These are phyloP conservation scores for Fusarium fujikuroi DNA, from an alignment of 2,329 filamentous ascomycete species.

Conservation along the genomic window DNA sequence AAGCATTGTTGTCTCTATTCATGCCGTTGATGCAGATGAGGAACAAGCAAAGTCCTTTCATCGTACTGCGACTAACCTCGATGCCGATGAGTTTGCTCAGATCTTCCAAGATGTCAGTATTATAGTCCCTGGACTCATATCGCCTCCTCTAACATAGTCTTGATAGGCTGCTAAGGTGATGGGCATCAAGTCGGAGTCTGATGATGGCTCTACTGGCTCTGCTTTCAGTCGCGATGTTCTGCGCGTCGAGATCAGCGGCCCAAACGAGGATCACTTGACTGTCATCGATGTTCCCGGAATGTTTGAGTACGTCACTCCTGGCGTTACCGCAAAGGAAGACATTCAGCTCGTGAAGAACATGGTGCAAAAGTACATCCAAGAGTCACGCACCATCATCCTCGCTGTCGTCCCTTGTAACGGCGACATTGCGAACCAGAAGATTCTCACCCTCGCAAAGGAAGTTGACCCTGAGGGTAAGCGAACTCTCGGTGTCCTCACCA, in stretches of 20 bases:
- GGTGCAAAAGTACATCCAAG: conserved; percentile 59
- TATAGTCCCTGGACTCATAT: accelerated
- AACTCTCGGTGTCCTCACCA: conserved; percentile 65
- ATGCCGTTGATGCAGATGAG: conserved; percentile 21
- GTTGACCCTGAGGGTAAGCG: conserved; percentile 54
- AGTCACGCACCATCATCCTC: conserved; percentile 61
- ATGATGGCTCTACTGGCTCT: conserved; percentile 24
- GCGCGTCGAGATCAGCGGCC: conserved; percentile 57
- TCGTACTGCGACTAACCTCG: conserved; percentile 39
- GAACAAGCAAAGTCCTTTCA: conserved; percentile 43
- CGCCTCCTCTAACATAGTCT: background rate
- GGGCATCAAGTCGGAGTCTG: conserved; percentile 51
- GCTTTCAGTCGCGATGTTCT: conserved; percentile 59
- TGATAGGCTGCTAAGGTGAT: conserved; percentile 55
- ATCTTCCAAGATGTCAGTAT: conserved; percentile 54
- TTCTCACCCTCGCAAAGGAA: conserved; percentile 50
- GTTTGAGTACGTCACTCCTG: conserved; percentile 51
- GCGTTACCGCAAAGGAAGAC: conserved; percentile 57
- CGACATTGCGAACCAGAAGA: conserved; percentile 56
- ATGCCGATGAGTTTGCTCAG: conserved; percentile 45
- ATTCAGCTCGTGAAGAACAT: conserved; percentile 58
- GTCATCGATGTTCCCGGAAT: conserved; percentile 66
- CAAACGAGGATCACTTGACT: conserved; percentile 58
- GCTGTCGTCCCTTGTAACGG: conserved; percentile 56
- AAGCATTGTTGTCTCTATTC: conserved; percentile 57